Percentiles rank a stretch among this genome's conserved stretches.
phyloP scores from a whole-genome alignment of 345 rosid species.

The Punica granatum region DNA sequence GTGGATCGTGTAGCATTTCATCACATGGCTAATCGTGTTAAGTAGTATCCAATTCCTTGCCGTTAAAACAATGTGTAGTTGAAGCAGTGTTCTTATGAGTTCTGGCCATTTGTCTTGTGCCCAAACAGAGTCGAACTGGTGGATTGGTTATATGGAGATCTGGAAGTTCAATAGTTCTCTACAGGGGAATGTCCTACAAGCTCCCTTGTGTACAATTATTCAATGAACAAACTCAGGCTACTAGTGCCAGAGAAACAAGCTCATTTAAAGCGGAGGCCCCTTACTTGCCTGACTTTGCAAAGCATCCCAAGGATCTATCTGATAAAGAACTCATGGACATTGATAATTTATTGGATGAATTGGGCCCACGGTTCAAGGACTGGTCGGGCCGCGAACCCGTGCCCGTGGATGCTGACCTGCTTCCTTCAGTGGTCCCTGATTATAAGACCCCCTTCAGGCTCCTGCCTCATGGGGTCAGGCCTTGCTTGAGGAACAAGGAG shows the following conservation, averaged over 20 bases:
- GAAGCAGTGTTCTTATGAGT: slow-evolving; percentile 4
- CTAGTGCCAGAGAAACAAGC: slow-evolving; percentile 13
- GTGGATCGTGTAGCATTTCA: background rate
- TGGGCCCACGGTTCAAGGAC: slow-evolving; percentile 85
- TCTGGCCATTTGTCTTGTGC: slow-evolving; percentile 14
- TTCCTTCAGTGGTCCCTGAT: slow-evolving; percentile 61
- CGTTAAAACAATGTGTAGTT: slow-evolving; percentile 1
- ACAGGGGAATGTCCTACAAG: slow-evolving; percentile 72
- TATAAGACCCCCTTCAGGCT: slow-evolving; percentile 67
- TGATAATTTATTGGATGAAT: slow-evolving; percentile 58
- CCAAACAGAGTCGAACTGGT: slow-evolving; percentile 66
- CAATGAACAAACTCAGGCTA: slow-evolving; percentile 31
- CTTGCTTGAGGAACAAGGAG: slow-evolving; percentile 42
- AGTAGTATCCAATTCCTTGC: no score
- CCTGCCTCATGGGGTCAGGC: slow-evolving; percentile 65
- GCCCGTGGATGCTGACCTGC: slow-evolving; percentile 91
- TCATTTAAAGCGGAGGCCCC: slow-evolving; percentile 13
- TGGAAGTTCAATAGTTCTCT: slow-evolving; percentile 81
- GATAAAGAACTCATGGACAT: slow-evolving; percentile 49
- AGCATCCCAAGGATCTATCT: slow-evolving; percentile 40
- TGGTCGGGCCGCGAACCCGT: slow-evolving; percentile 89
- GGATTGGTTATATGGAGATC: slow-evolving; percentile 96
- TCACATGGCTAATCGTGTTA: no score
- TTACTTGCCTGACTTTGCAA: slow-evolving; percentile 27
- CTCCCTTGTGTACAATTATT: slow-evolving; percentile 61